Evolutionary conservation across 176 grass and related monocot genomes (phyloP), one percentile per base, ranked within the genome.

Genomic region (Zizania latifolia): DNA sequence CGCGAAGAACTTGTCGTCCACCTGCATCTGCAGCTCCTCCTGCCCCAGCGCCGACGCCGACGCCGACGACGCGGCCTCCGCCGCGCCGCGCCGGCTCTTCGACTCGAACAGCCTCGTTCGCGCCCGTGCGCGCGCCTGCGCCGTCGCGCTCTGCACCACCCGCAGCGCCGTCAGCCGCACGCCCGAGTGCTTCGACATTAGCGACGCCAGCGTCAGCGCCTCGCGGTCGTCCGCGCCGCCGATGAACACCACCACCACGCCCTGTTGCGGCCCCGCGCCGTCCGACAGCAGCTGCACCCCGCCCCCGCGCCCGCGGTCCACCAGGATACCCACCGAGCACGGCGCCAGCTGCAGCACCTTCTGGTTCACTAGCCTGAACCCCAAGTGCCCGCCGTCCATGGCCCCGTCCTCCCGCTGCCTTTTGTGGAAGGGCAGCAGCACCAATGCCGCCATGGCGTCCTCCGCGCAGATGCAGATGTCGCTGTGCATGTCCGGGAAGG

Each of bases 391-490:
- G 0, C 21, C 4, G 10, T 96, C 89, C 86, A 96, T 92, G 63
- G 6, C 62, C 0, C 92, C 92, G 24, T 92, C 92, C 8, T 66
- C 24, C 29, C 72, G 77, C 51, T 89, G 89, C 6, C 44, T 34
- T 80, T 92, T 96, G 86, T 92, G 92, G 68, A 72, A 96, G 0
- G 92, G 92, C 0, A 92, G 35, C 10, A 92, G 75, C 34, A 96
- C 78, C 2, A 96, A 38, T 22, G 78, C 83, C 0, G 83, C 83
- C 92, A 84, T 89, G 12, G 79, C 86, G 74, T 96, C 92, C 68
- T 88, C 83, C 0, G 89, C 86, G 57, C 85, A 88, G 62, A 87
- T 84, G 77, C 89, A 96, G n/a, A 96, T 77, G 81, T 96, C 92
- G 55, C 58, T 66, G 48, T 92, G 83, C 92, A 96, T 92, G 86